These are phyloP conservation scores for Cucumis sativus DNA, from an alignment of 306 rosid species.

Conservation along the genomic window Cucumber_9930_V3 NC_026660.2:4782501-4783000, in stretches of 20 bases:
- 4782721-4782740: conserved; percentile 26
- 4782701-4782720: neutral
- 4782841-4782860: conserved; percentile 86
- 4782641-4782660: neutral
- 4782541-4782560: neutral
- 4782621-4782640: neutral
- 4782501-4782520: too few species aligned
- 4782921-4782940: conserved; percentile 2
- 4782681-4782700: neutral
- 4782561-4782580: neutral
- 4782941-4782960: neutral
- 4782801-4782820: conserved; percentile 66
- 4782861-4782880: conserved; percentile 37
- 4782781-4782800: conserved; percentile 29
- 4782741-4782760: conserved; percentile 15
- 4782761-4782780: conserved; percentile 21
- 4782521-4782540: neutral
- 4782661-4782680: neutral
- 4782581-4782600: too few species aligned
- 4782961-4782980: neutral
- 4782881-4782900: neutral
- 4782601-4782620: neutral
- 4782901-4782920: neutral
- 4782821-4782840: conserved; percentile 76
- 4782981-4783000: neutral